phyloP scores from a whole-genome alignment of 768 basidiomycete genomes.

The Boletellus ananiceps region DNA sequence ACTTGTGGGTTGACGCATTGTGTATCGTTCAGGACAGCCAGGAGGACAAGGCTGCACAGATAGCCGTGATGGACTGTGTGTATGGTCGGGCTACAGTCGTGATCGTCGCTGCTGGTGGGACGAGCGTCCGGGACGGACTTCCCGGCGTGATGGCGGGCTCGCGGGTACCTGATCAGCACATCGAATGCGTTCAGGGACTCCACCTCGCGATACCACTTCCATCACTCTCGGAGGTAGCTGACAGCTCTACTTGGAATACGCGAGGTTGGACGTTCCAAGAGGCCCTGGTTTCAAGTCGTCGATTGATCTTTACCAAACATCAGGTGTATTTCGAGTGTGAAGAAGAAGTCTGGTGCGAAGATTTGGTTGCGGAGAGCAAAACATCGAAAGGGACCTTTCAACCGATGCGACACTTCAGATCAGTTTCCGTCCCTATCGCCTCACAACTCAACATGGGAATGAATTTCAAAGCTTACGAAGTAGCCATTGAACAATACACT shows the following conservation, averaged over 20 bases:
- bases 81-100: slow-evolving; percentile 16
- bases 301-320: slow-evolving; percentile 18
- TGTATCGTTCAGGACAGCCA: slow-evolving; percentile 23
- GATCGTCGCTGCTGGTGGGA: slow-evolving; percentile 18
- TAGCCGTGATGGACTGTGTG: slow-evolving; percentile 17
- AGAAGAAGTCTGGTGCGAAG: slow-evolving; percentile 22
- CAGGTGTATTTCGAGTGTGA: slow-evolving; percentile 22
- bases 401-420: slow-evolving; percentile 4
- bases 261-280: slow-evolving; percentile 27
- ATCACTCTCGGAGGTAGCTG: slow-evolving; percentile 1
- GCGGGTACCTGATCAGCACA: slow-evolving; percentile 11
- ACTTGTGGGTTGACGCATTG: slow-evolving; percentile 25
- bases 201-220: slow-evolving; percentile 20
- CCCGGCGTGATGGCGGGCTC: slow-evolving; percentile 12
- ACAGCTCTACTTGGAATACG: slow-evolving; percentile 13
- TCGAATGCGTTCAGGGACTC: slow-evolving; percentile 19
- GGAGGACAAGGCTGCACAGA: slow-evolving; percentile 15
- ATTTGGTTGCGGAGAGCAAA: slow-evolving; percentile 18
- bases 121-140: slow-evolving; percentile 7
- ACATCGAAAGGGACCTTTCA: not conserved
- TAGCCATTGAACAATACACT: slow-evolving; percentile 10
- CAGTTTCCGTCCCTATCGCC: not conserved
- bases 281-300: slow-evolving; percentile 16
- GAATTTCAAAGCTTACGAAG: slow-evolving; percentile 3
- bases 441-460: not conserved